Conservation (phyloP, 805 yeast genomes). For the Priceomyces haplophilus region DNA sequence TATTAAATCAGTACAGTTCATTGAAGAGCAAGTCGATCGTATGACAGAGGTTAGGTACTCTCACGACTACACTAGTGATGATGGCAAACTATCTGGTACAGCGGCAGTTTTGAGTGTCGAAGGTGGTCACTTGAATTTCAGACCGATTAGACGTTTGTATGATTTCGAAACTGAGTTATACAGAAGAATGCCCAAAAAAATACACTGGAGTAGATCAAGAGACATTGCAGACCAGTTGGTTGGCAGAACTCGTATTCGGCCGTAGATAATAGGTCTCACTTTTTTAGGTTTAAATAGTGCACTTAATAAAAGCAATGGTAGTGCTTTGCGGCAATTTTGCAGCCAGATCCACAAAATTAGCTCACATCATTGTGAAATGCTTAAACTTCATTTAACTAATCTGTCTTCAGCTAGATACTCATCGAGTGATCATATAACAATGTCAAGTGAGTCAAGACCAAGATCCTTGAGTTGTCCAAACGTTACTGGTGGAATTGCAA, state of each 20-base stretch:
- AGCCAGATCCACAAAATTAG: constrained; percentile 2
- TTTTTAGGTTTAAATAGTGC: background rate
- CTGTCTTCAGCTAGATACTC: too few relatives aligned
- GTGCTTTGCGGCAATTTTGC: constrained; percentile 4
- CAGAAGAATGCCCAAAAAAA: constrained; percentile 82
- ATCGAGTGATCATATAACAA: background rate
- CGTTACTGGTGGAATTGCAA: background rate
- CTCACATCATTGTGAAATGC: background rate
- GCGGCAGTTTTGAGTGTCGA: constrained; percentile 83
- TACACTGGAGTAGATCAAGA: constrained; percentile 77
- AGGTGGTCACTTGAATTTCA: constrained; percentile 71
- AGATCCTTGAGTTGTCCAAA: constrained; percentile 1
- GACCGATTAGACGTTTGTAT: constrained; percentile 71
- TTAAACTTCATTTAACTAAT: background rate
- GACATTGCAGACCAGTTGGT: constrained; percentile 82
- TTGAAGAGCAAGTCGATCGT: constrained; percentile 51
- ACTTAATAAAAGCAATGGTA: constrained; percentile 1
- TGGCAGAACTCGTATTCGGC: constrained; percentile 47
- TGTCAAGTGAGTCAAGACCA: background rate
- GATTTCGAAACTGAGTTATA: constrained; percentile 81
- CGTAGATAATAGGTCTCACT: background rate
- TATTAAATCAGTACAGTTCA: constrained; percentile 81
- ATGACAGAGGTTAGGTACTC: constrained; percentile 22
- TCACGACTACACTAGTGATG: constrained; percentile 32
- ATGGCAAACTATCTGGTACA: constrained; percentile 40